Evolutionary conservation across 805 yeast species (phyloP), one percentile per base, ranked within the genome.

Genomic region (Wickerhamomyces pijperi): DNA sequence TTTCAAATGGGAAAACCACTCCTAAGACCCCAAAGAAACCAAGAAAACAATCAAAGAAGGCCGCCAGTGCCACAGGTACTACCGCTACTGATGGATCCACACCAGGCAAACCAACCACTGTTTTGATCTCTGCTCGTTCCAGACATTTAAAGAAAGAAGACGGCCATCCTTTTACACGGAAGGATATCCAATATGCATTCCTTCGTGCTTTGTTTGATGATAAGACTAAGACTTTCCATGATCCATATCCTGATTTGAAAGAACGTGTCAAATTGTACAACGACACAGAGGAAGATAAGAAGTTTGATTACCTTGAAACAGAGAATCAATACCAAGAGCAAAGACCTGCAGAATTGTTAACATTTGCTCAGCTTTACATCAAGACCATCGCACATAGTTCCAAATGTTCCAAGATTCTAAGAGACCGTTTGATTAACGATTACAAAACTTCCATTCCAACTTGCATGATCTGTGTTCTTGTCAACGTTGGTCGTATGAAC

Each of bases 401-500:
- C 35, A 87, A 86, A 53, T 80, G 90, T 45, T 85, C 96, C 6
- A 81, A 78, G 50, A 76, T 90, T 4, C 66, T 90, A 39, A 75
- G 85, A 43, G 96, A 87, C 46, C 73, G 94, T 44, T 62, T 90
- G 29, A 56, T 79, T 35, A 62, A 64, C 40, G 85, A 81, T 44
- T 70, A 68, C 44, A 72, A 73, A 33, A 68, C 72, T 59, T 82
- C 85, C 1, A 64, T 76, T 32, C 75, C 85, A 15, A 83, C 84
- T 17, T 81, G 85, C 39, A 76, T 85, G 68, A 79, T 86, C 28
- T 86, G 95, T 46, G 60, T 90, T 31, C 65, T 90, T 43, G 97
- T 90, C 15, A 90, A 90, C 54, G 76, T 88, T 39, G 97, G 97
- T 9, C 68, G 97, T 45, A 76, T 90, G 77, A 90, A 90, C 63